Evolutionary conservation across 768 basidiomycete species (phyloP).

Genomic region (Rhodotorula sphaerocarpa): DNA sequence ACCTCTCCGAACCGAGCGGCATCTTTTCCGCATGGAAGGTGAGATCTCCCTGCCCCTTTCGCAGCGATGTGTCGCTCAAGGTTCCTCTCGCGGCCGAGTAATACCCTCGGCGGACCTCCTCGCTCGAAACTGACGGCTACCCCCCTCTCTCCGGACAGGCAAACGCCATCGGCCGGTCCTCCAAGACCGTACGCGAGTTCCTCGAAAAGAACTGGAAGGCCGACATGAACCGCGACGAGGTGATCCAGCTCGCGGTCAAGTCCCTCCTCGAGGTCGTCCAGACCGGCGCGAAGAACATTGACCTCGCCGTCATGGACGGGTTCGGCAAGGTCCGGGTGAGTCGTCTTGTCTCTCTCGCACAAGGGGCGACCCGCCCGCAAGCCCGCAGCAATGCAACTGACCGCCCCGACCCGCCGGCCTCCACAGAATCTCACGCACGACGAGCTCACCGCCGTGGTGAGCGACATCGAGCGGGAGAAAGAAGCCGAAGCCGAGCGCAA

Average conservation of each 20-base stretch:
- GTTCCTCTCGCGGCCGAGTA: no score
- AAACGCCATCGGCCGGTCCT: slow-evolving; percentile 93
- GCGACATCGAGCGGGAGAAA: slow-evolving; percentile 92
- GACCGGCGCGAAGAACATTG: slow-evolving; percentile 99
- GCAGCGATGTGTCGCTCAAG: no score
- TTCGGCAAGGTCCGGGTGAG: slow-evolving; percentile 84
- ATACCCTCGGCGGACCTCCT: neutral
- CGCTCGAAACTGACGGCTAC: neutral
- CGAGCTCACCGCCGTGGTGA: slow-evolving; percentile 85
- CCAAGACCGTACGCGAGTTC: slow-evolving; percentile 97
- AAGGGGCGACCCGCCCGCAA: neutral
- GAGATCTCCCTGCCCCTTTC: slow-evolving; percentile 32
- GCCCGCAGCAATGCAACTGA: no score
- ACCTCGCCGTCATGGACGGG: slow-evolving; percentile 93
- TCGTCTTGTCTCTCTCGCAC: slow-evolving; percentile 9
- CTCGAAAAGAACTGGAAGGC: slow-evolving; percentile 96
- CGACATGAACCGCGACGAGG: slow-evolving; percentile 75
- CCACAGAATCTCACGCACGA: slow-evolving; percentile 69
- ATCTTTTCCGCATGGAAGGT: slow-evolving; percentile 99
- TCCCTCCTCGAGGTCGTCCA: slow-evolving; percentile 94
- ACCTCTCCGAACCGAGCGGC: slow-evolving; percentile 94
- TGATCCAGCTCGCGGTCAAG: slow-evolving; percentile 90
- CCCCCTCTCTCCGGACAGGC: slow-evolving; percentile 52
- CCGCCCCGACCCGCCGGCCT: slow-evolving; percentile 4
- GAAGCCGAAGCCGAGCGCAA: slow-evolving; percentile 95